A percentile compares a stretch with the other conserved stretches of the same genome.
Evolutionary conservation across 768 basidiomycete species (phyloP).

Genomic region (Filobasidium floriforme): DNA sequence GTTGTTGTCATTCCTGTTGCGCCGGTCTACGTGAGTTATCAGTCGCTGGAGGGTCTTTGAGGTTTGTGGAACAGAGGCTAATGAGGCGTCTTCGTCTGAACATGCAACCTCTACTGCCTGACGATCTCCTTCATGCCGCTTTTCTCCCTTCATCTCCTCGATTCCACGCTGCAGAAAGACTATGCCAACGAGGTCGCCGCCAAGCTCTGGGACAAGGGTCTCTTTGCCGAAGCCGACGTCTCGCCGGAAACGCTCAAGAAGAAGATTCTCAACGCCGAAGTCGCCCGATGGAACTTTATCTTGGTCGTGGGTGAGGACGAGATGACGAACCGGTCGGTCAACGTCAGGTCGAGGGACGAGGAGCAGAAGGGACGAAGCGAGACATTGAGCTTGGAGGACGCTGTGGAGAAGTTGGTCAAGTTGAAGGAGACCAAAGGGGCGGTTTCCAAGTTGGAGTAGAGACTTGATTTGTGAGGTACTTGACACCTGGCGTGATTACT

Average conservation of each 20-base stretch:
- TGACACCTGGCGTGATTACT: not conserved
- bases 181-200: conserved; percentile 77
- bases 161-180: conserved; percentile 55
- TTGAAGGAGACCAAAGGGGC: conserved; percentile 59
- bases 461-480: conserved; percentile 28
- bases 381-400: conserved; percentile 61
- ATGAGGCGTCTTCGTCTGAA: not conserved
- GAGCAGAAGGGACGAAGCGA: conserved; percentile 64
- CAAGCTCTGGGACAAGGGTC: conserved; percentile 58
- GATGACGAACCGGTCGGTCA: conserved; percentile 74
- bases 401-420: conserved; percentile 60
- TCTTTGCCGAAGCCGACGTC: conserved; percentile 89
- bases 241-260: conserved; percentile 85
- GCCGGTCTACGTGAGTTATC: conserved; percentile 67
- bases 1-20: conserved; percentile 91
- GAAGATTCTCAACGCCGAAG: conserved; percentile 95
- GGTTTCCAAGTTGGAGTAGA: conserved; percentile 49
- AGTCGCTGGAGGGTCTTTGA: not conserved
- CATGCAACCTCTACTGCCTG: conserved; percentile 27
- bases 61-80: not conserved
- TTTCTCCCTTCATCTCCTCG: not conserved
- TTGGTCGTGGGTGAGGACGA: conserved; percentile 98
- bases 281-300: conserved; percentile 96
- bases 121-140: not conserved
- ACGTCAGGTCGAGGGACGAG: conserved; percentile 92